Evolutionary conservation across 2,329 filamentous ascomycete genomes (phyloP), one percentile per base, ranked within the genome.

Genomic region (Lecanicillium sp.): DNA sequence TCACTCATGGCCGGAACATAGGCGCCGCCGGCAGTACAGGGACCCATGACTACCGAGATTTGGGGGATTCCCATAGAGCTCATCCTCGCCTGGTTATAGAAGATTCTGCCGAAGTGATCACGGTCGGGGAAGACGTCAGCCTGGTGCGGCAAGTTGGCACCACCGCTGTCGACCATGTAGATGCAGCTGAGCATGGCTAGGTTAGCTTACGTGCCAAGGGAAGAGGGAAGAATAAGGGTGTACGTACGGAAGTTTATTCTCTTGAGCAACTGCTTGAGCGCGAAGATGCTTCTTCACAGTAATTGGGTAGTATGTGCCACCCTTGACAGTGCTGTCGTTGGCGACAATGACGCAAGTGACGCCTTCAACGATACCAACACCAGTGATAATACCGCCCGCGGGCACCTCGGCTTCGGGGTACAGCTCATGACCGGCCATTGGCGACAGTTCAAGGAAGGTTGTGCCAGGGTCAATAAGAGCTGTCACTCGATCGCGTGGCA

Each of bases 1-100:
- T 97, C 92, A 44, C 85, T 90, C 90, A 98, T 97, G 53, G 87
- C 87, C 10, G 90, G 90, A 10, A 97, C 89, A 58, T 98, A 97
- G 17, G 90, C 90, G 34, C 90, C 90, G 36, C 90, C 90, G 2
- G 90, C 90, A 1, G 92, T 98, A 64, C 92, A 98, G 31, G 90
- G 86, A 1, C 90, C 90, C 90, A 98, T 96, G 33, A 98, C 90
- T 3, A 96, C 87, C 9, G 87, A 82, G 50, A 98, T 84, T 57
- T 97, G 90, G 1, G 90, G 90, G 45, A 97, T 94, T 4, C 88
- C 87, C 49, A 81, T 66, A 2, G 84, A 76, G 49, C 85, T 92
- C 88, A 97, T 95, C 53, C 87, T 74, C 3, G 92, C 90, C 63
- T 98, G 90, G 65, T 98, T 96, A 72, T 84, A 98, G 71, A 98